These are phyloP conservation scores for Ceriops zippeliana DNA, from an alignment of 345 rosid species.

Conservation along the genomic window DNA sequence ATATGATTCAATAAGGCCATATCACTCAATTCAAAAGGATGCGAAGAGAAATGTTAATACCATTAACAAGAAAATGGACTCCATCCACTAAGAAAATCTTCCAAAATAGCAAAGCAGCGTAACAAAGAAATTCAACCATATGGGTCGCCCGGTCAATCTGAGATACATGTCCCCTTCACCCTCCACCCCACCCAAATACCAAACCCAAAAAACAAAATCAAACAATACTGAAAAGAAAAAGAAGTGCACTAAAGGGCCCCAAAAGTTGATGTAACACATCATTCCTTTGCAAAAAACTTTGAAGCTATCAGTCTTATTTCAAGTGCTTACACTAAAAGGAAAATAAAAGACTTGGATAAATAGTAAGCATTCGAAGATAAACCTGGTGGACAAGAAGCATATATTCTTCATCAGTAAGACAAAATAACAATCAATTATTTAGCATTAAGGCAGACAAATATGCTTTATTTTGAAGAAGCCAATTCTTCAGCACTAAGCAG, in stretches of 20 bases:
- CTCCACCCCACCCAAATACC: too few relatives aligned
- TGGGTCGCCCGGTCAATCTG: background rate
- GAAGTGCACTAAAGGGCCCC: slow-evolving; percentile 3
- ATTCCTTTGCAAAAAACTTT: background rate
- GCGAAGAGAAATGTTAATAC: background rate
- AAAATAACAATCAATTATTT: background rate
- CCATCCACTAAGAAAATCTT: background rate
- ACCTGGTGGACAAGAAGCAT: background rate
- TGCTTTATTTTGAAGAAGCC: background rate
- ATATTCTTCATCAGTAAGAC: background rate
- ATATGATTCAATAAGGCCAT: background rate
- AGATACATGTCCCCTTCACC: background rate
- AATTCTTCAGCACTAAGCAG: slow-evolving; percentile 1
- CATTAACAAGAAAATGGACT: background rate
- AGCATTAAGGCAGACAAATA: slow-evolving; percentile 2
- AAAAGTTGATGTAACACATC: slow-evolving; percentile 4
- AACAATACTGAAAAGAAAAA: background rate
- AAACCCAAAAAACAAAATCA: background rate
- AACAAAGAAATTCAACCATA: background rate
- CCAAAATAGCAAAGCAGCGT: background rate
- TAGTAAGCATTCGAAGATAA: background rate
- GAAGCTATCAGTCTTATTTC: background rate
- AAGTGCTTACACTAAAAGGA: background rate
- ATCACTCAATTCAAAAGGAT: background rate
- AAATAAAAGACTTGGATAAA: background rate